Evolutionary conservation across 2,329 filamentous ascomycete species (phyloP), one percentile per base, ranked within the genome.

Genomic region (Penicillium sp.): DNA sequence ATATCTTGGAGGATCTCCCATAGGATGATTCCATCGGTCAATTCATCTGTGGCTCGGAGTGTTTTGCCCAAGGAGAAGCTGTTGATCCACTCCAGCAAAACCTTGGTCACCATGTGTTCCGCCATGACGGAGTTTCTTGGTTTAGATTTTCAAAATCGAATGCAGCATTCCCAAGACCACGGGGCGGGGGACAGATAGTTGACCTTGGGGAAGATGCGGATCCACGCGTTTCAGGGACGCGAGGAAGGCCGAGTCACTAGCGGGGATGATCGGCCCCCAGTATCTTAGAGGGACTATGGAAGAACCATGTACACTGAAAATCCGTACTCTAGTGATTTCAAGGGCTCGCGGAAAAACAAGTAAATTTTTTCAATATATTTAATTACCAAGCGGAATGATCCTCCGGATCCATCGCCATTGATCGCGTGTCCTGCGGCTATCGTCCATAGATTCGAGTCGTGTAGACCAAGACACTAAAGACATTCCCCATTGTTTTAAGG

Each of bases 1-100:
- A 79, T 76, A 52, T 78, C 74, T 59, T 78, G 76, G 42, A 78
- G 60, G 31, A 76, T 74, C 52, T 76, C 75, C 76, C 76, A 78
- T 39, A 78, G 60, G 18, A 77, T 71, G 29, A 70, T 70, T 16
- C 76, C 76, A 58, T 77, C 74, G 42, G 65, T 74, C 55, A 78
- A 62, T 57, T 78, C 75, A 58, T 69, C 70, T 24, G 66, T 70
- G 16, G 68, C 65, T 44, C 70, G 68, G 49, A 76, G 69, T 23
- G 71, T 73, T 57, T 73, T 74, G 42, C 72, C 74, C 42, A 75
- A 61, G 42, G 70, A 69, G 61, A 75, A 74, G 64, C 70, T 75
- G 66, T 75, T 76, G 64, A 78, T 69, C 75, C 75, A 78, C 68
- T 77, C 74, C 57, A 77, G 62, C 45, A 78, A 64, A 51, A 74